phyloP scores from a whole-genome alignment of 2,329 filamentous ascomycete species.

The Proliferodiscus dingleyae region DNA sequence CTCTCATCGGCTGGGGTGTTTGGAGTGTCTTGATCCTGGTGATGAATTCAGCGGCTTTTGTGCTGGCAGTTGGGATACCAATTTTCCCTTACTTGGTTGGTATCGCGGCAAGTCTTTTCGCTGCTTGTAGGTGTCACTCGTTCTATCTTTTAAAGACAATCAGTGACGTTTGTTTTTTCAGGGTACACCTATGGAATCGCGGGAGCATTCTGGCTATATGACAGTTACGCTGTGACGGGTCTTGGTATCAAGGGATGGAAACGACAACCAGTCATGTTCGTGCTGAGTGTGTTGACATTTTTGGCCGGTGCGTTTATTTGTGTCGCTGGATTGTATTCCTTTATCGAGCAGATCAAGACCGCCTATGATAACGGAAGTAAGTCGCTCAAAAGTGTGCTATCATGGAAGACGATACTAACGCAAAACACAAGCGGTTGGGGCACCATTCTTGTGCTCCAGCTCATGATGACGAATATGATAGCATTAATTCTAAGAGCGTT shows the following conservation, averaged over 20 bases:
- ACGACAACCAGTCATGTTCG: conserved; percentile 1
- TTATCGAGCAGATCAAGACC: conserved; percentile 7
- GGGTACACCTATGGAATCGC: conserved; percentile 53
- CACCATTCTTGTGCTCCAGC: too few relatives aligned
- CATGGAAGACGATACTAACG: too few relatives aligned
- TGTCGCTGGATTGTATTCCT: conserved; percentile 12
- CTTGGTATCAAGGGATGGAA: conserved; percentile 3
- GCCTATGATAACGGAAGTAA: conserved; percentile 13
- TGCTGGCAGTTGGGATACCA: conserved; percentile 64
- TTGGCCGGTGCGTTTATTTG: conserved; percentile 13
- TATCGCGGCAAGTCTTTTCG: conserved; percentile 58
- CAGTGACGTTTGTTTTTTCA: too few relatives aligned
- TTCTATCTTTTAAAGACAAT: too few relatives aligned
- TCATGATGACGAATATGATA: too few relatives aligned
- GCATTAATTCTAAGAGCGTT: too few relatives aligned
- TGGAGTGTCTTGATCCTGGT: conserved; percentile 44
- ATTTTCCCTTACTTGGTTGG: conserved; percentile 62
- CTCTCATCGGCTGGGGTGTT: conserved; percentile 50
- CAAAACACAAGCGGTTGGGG: too few relatives aligned
- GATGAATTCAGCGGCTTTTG: conserved; percentile 48
- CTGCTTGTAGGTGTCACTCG: conserved; percentile 41
- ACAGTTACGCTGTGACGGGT: conserved; percentile 8
- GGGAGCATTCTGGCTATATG: conserved; percentile 43
- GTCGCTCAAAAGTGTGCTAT: not conserved
- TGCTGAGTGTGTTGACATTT: conserved; percentile 8